Conservation (phyloP, 2,329 filamentous ascomycete genomes). For the Pestalotiopsis sp. region DNA sequence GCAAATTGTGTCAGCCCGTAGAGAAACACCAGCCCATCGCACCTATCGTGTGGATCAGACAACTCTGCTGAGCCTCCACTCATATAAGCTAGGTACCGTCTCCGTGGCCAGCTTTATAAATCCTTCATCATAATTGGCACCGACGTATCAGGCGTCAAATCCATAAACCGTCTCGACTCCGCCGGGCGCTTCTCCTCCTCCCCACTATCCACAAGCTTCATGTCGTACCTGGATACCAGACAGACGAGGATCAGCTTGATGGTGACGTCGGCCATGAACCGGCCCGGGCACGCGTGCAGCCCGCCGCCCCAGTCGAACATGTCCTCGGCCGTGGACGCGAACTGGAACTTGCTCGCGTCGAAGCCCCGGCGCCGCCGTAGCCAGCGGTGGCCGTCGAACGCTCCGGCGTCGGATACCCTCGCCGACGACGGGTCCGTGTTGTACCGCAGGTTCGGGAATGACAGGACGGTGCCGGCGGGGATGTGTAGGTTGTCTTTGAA, state of each 20-base stretch:
- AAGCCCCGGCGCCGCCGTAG: slow-evolving; percentile 14
- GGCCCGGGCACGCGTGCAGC: slow-evolving; percentile 23
- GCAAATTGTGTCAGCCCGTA: no score
- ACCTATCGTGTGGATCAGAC: not conserved
- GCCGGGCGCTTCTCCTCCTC: slow-evolving; percentile 15
- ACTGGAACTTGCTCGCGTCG: slow-evolving; percentile 24
- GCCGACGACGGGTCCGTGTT: slow-evolving; percentile 13
- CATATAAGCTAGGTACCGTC: not conserved
- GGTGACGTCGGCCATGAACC: slow-evolving; percentile 21
- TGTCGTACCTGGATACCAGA: slow-evolving; percentile 23
- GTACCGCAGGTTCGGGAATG: slow-evolving; percentile 21
- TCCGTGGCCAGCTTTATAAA: not conserved
- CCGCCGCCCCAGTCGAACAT: slow-evolving; percentile 23
- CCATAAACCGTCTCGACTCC: slow-evolving; percentile 11
- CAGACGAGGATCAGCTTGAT: slow-evolving; percentile 25
- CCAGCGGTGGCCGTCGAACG: slow-evolving; percentile 23
- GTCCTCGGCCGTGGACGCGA: slow-evolving; percentile 24
- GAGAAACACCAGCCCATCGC: no score
- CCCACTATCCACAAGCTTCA: slow-evolving; percentile 18
- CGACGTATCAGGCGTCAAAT: slow-evolving; percentile 12
- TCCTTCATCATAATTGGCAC: slow-evolving; percentile 13
- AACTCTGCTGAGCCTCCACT: not conserved
- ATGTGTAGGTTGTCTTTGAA: slow-evolving; percentile 22
- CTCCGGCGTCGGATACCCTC: slow-evolving; percentile 13
- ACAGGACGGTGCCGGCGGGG: slow-evolving; percentile 19